These are phyloP conservation scores for Chlamydomonas sphaeroides DNA, from an alignment of 139 green algal genomes.

Conservation along the genomic window DNA sequence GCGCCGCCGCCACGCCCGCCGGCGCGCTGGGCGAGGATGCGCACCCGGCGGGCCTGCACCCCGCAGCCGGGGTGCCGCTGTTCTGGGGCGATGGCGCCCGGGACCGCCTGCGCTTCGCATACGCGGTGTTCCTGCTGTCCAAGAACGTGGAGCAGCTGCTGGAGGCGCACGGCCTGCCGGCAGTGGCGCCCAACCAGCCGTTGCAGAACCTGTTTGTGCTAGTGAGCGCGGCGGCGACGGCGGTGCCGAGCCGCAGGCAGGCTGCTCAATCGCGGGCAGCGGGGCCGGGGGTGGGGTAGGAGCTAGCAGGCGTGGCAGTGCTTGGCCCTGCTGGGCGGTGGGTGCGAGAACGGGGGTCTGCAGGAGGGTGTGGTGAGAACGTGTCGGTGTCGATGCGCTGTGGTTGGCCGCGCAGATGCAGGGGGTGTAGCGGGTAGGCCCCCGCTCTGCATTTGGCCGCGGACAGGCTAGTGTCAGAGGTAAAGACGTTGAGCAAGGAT, in stretches of 20 bases:
- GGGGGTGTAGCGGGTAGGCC: too few relatives aligned
- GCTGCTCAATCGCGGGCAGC: not conserved
- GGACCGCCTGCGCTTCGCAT: slow-evolving; percentile 75
- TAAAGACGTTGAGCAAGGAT: too few relatives aligned
- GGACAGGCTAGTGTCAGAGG: too few relatives aligned
- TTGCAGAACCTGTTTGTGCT: slow-evolving; percentile 74
- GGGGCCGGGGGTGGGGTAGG: too few relatives aligned
- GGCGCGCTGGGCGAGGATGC: slow-evolving; percentile 24
- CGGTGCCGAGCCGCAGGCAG: too few relatives aligned
- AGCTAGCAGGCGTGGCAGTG: too few relatives aligned
- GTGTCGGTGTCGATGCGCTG: too few relatives aligned
- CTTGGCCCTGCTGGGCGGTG: too few relatives aligned
- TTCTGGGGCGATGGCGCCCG: slow-evolving; percentile 61
- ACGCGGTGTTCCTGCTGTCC: slow-evolving; percentile 78
- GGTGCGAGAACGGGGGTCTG: too few relatives aligned
- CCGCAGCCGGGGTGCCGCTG: slow-evolving; percentile 60
- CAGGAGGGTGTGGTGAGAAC: too few relatives aligned
- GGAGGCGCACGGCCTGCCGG: slow-evolving; percentile 69
- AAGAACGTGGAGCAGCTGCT: slow-evolving; percentile 80
- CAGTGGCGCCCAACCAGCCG: slow-evolving; percentile 63
- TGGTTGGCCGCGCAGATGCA: too few relatives aligned
- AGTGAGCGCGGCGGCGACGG: slow-evolving; percentile 56
- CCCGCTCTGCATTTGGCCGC: too few relatives aligned
- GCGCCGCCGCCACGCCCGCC: slow-evolving; percentile 14
- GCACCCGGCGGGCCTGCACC: slow-evolving; percentile 9